Percentiles rank a stretch among this genome's conserved stretches.
phyloP scores from a whole-genome alignment of 345 rosid species.

The Ceriops tagal region DNA sequence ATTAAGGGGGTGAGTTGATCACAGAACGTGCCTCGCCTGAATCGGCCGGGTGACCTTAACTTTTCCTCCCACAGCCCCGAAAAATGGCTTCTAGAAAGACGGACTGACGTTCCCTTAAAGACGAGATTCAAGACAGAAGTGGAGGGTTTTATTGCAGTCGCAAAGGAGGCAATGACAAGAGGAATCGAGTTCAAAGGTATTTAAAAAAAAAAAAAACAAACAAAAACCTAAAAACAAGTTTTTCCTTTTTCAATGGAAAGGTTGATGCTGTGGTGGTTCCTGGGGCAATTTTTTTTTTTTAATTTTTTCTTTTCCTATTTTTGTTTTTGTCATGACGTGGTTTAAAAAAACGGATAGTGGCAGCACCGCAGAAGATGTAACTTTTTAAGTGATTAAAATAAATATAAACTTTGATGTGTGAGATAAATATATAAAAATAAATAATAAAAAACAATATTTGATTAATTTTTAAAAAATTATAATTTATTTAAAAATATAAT shows the following conservation, averaged over 20 bases:
- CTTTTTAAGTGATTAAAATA: no score
- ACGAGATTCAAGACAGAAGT: not conserved
- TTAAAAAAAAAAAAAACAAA: not conserved
- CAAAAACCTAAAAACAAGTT: no score
- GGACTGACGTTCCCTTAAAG: not conserved
- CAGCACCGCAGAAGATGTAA: no score
- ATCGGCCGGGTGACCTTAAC: not conserved
- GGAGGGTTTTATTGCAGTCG: not conserved
- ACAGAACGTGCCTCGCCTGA: not conserved
- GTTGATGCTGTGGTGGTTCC: not conserved
- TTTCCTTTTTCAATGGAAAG: not conserved
- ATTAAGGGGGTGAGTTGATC: not conserved
- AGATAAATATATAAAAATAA: no score
- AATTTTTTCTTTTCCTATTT: not conserved
- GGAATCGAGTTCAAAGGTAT: constrained; percentile 4
- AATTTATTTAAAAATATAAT: no score
- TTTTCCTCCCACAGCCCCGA: not conserved
- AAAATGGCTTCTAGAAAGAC: not conserved
- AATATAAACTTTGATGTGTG: no score
- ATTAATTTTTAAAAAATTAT: no score
- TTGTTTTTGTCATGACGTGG: constrained; percentile 2
- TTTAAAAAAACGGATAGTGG: not conserved
- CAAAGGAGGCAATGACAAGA: not conserved
- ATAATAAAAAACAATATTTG: no score
- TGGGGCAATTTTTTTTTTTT: not conserved